These are phyloP conservation scores for Sicyos edulis DNA, from an alignment of 306 rosid genomes.

Conservation along the genomic window DNA sequence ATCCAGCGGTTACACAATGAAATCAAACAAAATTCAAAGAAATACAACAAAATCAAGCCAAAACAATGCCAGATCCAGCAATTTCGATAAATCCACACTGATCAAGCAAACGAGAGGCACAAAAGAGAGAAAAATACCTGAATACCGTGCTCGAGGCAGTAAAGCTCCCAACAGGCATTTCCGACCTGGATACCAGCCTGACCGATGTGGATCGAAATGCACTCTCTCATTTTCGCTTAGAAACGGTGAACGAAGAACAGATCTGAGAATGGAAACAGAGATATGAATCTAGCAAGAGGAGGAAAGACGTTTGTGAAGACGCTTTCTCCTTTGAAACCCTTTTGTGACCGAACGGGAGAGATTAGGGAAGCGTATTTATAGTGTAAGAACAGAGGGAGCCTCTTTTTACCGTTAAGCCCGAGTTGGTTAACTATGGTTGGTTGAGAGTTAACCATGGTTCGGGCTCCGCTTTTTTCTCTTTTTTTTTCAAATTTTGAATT, in stretches of 20 bases:
- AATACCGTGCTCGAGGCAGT: constrained; percentile 30
- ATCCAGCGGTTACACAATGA: background rate
- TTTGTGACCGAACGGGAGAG: background rate
- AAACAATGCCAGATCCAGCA: background rate
- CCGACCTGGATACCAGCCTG: constrained; percentile 32
- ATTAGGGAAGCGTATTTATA: background rate
- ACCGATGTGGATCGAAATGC: constrained; percentile 27
- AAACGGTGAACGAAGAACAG: background rate
- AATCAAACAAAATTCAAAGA: background rate
- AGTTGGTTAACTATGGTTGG: constrained; percentile 20
- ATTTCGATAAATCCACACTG: background rate
- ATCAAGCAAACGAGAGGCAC: background rate
- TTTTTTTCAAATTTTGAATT: constrained; percentile 3
- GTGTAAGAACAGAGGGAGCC: background rate
- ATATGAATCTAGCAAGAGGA: background rate
- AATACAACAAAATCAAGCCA: background rate
- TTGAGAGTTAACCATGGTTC: constrained; percentile 15
- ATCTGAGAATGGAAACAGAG: background rate
- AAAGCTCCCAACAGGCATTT: constrained; percentile 25
- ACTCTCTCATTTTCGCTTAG: constrained; percentile 26
- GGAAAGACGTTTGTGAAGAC: constrained; percentile 26
- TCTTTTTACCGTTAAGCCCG: constrained; percentile 17
- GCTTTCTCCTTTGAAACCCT: constrained; percentile 21
- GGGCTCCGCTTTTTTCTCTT: background rate
- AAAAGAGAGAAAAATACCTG: constrained; percentile 1